These are phyloP conservation scores for Cyberlindnera misumaiensis DNA, from an alignment of 805 yeast species.

Conservation along the genomic window DNA sequence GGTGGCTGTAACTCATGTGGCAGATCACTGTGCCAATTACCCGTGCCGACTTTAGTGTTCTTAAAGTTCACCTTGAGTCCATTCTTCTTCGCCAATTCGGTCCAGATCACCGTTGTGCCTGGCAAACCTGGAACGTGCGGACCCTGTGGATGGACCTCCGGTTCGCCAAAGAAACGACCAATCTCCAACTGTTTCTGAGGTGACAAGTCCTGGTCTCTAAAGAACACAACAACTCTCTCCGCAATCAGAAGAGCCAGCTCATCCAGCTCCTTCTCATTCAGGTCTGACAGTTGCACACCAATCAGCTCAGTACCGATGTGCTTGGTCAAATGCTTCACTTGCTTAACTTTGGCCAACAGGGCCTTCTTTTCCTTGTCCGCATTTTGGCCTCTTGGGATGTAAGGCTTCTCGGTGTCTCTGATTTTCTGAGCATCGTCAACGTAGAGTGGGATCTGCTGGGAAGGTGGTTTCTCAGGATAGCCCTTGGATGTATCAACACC, in stretches of 20 bases:
- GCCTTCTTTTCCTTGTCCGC: conserved; percentile 39
- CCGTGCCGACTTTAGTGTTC: no score
- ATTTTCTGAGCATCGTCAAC: conserved; percentile 34
- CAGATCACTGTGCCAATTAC: conserved; percentile 40
- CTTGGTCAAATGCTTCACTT: conserved; percentile 37
- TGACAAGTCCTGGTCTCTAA: conserved; percentile 19
- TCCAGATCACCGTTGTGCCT: conserved; percentile 34
- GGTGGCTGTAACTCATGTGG: conserved; percentile 51
- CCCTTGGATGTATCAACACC: conserved; percentile 33
- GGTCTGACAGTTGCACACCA: conserved; percentile 38
- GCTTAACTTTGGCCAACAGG: conserved; percentile 33
- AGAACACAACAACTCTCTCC: conserved; percentile 44
- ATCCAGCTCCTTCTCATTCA: conserved; percentile 37
- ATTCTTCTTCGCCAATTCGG: conserved; percentile 21
- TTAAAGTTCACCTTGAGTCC: neutral
- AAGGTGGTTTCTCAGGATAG: conserved; percentile 29
- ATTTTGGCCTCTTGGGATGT: conserved; percentile 29
- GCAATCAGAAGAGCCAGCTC: conserved; percentile 42
- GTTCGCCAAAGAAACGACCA: conserved; percentile 20
- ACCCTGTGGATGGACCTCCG: conserved; percentile 35
- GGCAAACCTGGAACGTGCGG: conserved; percentile 11
- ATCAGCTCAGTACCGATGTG: conserved; percentile 45
- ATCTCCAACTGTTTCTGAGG: conserved; percentile 14
- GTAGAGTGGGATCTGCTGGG: conserved; percentile 31
- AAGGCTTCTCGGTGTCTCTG: conserved; percentile 24